These are phyloP conservation scores for Pterothamnion heteromorphum DNA, from an alignment of 31 red algal species.

Conservation along the genomic window DNA sequence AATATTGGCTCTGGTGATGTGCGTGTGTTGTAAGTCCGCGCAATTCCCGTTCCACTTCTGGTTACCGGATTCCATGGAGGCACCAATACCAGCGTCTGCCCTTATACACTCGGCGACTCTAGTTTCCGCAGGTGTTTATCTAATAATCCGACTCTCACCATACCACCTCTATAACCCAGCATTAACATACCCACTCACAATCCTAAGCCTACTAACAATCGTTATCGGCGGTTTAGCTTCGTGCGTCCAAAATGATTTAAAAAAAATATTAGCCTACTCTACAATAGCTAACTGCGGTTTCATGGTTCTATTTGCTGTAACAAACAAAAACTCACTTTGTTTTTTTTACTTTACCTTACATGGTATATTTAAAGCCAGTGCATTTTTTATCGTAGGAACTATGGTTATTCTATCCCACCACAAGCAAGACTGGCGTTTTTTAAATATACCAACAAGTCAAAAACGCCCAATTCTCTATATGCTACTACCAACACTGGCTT, in stretches of 20 bases:
- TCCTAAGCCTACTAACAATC: not conserved
- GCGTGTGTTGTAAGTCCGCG: conserved; percentile 31
- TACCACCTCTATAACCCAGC: not conserved
- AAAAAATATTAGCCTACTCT: not conserved
- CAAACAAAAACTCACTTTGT: too few relatives aligned
- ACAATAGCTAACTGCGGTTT: not conserved
- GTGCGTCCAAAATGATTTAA: conserved; percentile 3
- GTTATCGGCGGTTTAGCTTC: not conserved
- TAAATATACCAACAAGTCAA: too few relatives aligned
- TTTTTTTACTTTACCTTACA: too few relatives aligned
- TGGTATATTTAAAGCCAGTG: too few relatives aligned
- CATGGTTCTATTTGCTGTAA: too few relatives aligned
- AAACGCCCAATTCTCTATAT: too few relatives aligned
- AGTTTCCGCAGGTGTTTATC: conserved; percentile 48
- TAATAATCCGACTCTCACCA: conserved; percentile 22
- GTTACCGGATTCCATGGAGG: conserved; percentile 48
- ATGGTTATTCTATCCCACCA: too few relatives aligned
- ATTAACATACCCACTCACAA: not conserved
- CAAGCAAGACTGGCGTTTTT: too few relatives aligned
- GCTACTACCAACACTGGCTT: too few relatives aligned
- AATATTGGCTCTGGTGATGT: too few relatives aligned
- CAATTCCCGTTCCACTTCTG: conserved; percentile 37
- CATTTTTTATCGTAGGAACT: too few relatives aligned
- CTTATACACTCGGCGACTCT: conserved; percentile 52
- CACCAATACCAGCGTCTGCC: conserved; percentile 45